phyloP scores from a whole-genome alignment of 108 stramenopile species.

The Fistulifera pelliculosa region DNA sequence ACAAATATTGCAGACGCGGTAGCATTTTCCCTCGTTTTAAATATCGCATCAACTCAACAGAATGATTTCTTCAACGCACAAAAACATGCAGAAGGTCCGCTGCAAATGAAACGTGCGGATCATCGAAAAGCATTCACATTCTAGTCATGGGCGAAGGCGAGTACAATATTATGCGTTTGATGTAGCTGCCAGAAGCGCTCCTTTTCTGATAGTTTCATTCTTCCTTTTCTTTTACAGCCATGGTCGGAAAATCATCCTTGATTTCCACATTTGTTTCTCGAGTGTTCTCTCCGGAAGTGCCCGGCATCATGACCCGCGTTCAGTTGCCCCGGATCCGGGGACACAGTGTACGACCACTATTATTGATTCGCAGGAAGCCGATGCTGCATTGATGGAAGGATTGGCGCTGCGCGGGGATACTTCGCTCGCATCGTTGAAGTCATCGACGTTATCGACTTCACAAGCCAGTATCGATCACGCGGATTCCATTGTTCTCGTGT shows the following conservation, averaged over 20 bases:
- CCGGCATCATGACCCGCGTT: conserved; percentile 70
- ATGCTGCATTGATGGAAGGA: conserved; percentile 44
- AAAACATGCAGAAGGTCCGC: no score
- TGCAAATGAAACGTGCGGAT: conserved; percentile 3
- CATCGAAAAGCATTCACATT: conserved; percentile 43
- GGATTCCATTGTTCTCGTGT: conserved; percentile 67
- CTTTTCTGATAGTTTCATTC: conserved; percentile 1
- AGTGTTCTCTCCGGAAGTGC: conserved; percentile 68
- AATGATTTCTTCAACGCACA: no score
- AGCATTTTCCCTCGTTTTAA: no score
- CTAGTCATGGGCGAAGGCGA: conserved; percentile 73
- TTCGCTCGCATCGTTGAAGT: background rate
- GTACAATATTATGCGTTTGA: conserved; percentile 11
- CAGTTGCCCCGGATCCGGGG: conserved; percentile 64
- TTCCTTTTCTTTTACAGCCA: conserved; percentile 36
- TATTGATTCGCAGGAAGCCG: conserved; percentile 73
- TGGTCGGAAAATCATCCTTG: conserved; percentile 78
- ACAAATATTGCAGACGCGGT: no score
- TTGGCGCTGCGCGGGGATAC: conserved; percentile 23
- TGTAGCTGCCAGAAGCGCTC: no score
- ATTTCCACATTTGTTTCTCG: conserved; percentile 80
- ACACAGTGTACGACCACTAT: conserved; percentile 60
- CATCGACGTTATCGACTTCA: background rate
- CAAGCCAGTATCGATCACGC: conserved; percentile 37
- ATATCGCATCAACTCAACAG: no score